Conservation (phyloP, 768 basidiomycete genomes). For the Xerocomus spinulosus region DNA sequence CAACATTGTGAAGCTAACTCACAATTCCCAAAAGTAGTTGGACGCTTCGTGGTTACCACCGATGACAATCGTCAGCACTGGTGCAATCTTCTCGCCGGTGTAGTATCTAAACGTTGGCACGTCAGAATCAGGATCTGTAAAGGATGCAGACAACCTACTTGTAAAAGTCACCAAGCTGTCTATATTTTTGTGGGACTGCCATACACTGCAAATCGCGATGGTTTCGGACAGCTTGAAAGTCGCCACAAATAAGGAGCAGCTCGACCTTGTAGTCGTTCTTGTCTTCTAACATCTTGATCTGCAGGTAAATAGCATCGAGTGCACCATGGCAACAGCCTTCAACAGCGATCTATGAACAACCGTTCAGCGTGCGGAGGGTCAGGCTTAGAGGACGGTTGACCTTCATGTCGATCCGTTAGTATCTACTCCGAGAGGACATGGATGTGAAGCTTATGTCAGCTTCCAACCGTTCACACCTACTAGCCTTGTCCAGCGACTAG, state of each 20-base stretch:
- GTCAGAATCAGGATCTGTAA: not conserved
- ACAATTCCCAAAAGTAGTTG: slow-evolving; percentile 96
- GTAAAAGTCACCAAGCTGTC: slow-evolving; percentile 77
- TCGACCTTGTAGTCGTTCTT: slow-evolving; percentile 68
- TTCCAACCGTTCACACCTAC: no score
- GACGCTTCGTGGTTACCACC: slow-evolving; percentile 98
- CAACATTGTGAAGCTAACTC: slow-evolving; percentile 27
- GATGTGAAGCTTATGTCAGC: no score
- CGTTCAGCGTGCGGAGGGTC: slow-evolving; percentile 1
- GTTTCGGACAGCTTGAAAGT: slow-evolving; percentile 92
- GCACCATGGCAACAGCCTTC: slow-evolving; percentile 96
- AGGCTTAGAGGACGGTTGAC: slow-evolving; percentile 3
- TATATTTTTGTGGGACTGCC: slow-evolving; percentile 89
- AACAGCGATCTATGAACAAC: slow-evolving; percentile 64
- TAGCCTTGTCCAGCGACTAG: no score
- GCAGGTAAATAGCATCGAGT: slow-evolving; percentile 80
- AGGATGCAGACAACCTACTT: slow-evolving; percentile 40
- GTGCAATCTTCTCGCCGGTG: slow-evolving; percentile 73
- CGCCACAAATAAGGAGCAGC: slow-evolving; percentile 88
- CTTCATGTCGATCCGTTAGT: slow-evolving; percentile 27
- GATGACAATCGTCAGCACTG: slow-evolving; percentile 86
- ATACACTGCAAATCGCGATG: slow-evolving; percentile 80
- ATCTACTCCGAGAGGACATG: no score
- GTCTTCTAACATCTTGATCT: slow-evolving; percentile 59
- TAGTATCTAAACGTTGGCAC: slow-evolving; percentile 62